Conservation (phyloP, 345 rosid species). For the Populus euphratica region DNA sequence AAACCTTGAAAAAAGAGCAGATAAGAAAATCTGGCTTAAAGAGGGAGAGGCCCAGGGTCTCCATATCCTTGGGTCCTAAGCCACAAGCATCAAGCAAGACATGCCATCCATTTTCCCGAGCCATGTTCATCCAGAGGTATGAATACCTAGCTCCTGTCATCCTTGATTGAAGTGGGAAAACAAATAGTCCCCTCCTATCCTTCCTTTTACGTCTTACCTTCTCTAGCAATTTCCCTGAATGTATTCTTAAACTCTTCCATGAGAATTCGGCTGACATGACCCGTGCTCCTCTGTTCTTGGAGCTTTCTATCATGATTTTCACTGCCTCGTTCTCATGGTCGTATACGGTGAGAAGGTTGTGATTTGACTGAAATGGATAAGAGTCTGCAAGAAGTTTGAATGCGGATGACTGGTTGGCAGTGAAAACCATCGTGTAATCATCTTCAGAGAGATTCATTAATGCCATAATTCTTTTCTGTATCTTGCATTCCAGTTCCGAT, state of each 20-base stretch:
- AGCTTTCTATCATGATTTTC: constrained; percentile 42
- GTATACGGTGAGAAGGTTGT: constrained; percentile 66
- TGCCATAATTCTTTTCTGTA: constrained; percentile 50
- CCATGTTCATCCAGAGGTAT: constrained; percentile 74
- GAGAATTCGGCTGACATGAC: constrained; percentile 57
- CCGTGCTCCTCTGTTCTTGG: constrained; percentile 61
- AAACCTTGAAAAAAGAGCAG: constrained; percentile 69
- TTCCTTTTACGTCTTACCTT: constrained; percentile 40
- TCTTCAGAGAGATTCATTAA: constrained; percentile 78
- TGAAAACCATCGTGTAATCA: constrained; percentile 60
- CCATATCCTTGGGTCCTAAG: constrained; percentile 78
- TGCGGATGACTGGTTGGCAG: constrained; percentile 68
- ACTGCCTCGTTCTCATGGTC: constrained; percentile 72
- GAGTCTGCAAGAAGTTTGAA: constrained; percentile 72
- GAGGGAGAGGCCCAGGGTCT: constrained; percentile 74
- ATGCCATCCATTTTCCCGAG: constrained; percentile 74
- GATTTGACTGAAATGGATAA: constrained; percentile 52
- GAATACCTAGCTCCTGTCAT: constrained; percentile 70
- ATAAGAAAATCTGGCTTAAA: constrained; percentile 76
- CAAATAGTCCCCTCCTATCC: constrained; percentile 58
- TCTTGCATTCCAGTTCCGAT: constrained; percentile 39
- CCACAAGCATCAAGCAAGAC: constrained; percentile 78
- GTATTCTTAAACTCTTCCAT: constrained; percentile 56
- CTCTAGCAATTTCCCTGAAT: constrained; percentile 47
- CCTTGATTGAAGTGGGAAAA: constrained; percentile 76